Percentiles rank a stretch among this genome's conserved stretches.
phyloP scores from a whole-genome alignment of 805 yeast genomes.

The Kuraishia hungarica region DNA sequence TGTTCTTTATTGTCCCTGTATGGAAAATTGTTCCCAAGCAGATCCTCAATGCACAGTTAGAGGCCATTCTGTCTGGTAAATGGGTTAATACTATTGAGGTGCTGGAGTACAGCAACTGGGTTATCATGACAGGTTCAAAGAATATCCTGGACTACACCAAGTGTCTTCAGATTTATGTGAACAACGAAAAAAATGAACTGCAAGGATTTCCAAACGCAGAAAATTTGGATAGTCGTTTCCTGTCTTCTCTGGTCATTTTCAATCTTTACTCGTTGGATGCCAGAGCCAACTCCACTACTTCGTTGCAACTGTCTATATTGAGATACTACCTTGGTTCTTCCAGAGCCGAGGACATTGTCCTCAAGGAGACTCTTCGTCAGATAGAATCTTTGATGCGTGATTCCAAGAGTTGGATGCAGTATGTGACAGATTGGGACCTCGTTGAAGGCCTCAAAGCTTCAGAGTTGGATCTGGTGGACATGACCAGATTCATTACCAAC shows the following conservation, averaged over 20 bases:
- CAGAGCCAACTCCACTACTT: slow-evolving; percentile 32
- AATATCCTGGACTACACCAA: slow-evolving; percentile 34
- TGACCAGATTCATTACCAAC: slow-evolving; percentile 32
- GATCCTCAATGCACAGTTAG: slow-evolving; percentile 55
- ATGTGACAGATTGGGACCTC: slow-evolving; percentile 61
- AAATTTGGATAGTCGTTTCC: slow-evolving; percentile 23
- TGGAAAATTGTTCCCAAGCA: slow-evolving; percentile 34
- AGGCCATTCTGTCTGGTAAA: slow-evolving; percentile 37
- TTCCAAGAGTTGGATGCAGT: slow-evolving; percentile 52
- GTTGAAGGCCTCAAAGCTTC: slow-evolving; percentile 28
- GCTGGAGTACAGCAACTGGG: slow-evolving; percentile 34
- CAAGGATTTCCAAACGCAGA: slow-evolving; percentile 14
- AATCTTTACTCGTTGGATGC: slow-evolving; percentile 41
- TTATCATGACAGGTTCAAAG: slow-evolving; percentile 29
- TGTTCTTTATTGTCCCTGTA: slow-evolving; percentile 12
- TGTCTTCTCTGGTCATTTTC: slow-evolving; percentile 37
- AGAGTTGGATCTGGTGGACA: slow-evolving; percentile 39
- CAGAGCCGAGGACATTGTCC: slow-evolving; percentile 49
- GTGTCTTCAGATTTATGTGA: slow-evolving; percentile 55
- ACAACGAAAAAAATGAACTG: slow-evolving; percentile 36
- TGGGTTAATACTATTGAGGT: slow-evolving; percentile 37
- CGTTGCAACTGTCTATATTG: slow-evolving; percentile 41
- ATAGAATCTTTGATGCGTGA: slow-evolving; percentile 45
- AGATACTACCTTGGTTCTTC: slow-evolving; percentile 56
- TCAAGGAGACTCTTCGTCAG: slow-evolving; percentile 44